Base-by-base conservation (phyloP, 2,329 filamentous ascomycete species). In the Trichophyton benhamiae region DNA sequence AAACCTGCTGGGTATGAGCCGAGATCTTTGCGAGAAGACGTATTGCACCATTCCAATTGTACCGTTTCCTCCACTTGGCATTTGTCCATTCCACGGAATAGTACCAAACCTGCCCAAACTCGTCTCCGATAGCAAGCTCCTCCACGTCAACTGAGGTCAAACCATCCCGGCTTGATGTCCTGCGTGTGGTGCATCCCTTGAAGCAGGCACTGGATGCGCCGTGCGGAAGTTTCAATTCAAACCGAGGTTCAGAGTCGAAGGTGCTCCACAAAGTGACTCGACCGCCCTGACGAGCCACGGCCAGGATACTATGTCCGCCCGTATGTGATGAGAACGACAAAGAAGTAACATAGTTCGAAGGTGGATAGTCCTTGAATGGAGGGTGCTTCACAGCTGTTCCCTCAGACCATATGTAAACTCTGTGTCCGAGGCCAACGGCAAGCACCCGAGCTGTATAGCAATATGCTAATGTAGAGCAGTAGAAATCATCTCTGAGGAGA, bases 371-470 rank as follows among this genome's bases (percentile, higher is more conserved):
- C 82, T 67, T 76, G 70, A 75, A 81, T 73, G 82, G 80, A 15
- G 81, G 79, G 61, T 80, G 80, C 42, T 81, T 79, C 20, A 90
- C 87, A 2, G 87, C 87, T 33, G 79, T 77, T 38, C 78, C 74
- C 71, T 97, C 91, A 0, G 90, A 92, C 94, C 92, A 99, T 3
- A 89, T 83, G 72, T 95, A 96, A 3, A 99, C 82, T 41, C 85
- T 79, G 60, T 86, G 84, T 0, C 86, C 87, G 13, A 97, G 79
- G 0, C 89, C 92, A 17, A 97, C 89, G 17, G 90, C 92, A 15
- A 99, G 80, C 13, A 87, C 88, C 60, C 87, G 83, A 58, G 84
- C 82, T 6, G 83, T 87, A 46, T 81, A 74, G 0, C 87, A 95
- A 72, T 96, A 97, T 8, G 94, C 90, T 60, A 99, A 80, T 1